Conservation (phyloP, 176 grass and related monocot species). For the Puya raimondii region DNA sequence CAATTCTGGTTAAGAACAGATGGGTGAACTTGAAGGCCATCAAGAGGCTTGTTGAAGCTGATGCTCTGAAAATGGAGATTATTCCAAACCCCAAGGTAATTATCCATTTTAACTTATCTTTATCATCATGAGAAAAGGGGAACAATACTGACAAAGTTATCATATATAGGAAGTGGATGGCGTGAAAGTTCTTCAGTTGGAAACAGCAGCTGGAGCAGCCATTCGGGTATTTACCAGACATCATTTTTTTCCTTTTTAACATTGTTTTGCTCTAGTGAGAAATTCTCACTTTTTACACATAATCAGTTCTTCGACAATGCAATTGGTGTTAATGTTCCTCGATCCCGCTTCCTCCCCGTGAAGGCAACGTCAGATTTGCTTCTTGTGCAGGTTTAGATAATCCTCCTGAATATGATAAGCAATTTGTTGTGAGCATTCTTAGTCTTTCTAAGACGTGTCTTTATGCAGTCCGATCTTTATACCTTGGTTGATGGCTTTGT, state of each 20-base stretch:
- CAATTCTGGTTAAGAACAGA: slow-evolving; percentile 22
- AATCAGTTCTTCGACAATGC: slow-evolving; percentile 77
- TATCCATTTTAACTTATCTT: background rate
- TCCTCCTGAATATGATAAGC: slow-evolving; percentile 7
- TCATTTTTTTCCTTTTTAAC: background rate
- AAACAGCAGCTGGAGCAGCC: slow-evolving; percentile 87
- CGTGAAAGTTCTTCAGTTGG: slow-evolving; percentile 82
- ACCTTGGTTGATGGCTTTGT: slow-evolving; percentile 84
- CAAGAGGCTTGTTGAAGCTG: slow-evolving; percentile 73
- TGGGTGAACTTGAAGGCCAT: slow-evolving; percentile 96
- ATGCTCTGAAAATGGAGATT: slow-evolving; percentile 98
- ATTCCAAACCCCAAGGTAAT: slow-evolving; percentile 93
- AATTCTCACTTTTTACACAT: background rate
- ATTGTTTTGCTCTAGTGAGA: background rate
- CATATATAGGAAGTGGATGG: slow-evolving; percentile 78
- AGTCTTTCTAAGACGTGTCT: background rate
- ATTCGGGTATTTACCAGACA: slow-evolving; percentile 52
- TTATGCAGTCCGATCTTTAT: slow-evolving; percentile 85
- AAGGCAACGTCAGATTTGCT: slow-evolving; percentile 91
- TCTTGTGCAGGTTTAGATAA: slow-evolving; percentile 62
- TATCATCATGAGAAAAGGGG: background rate
- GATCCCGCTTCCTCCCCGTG: slow-evolving; percentile 77
- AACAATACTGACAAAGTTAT: background rate
- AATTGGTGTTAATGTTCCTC: slow-evolving; percentile 78
- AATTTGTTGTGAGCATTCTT: background rate